Percentiles rank a stretch among this genome's conserved stretches.
These are phyloP conservation scores for Onygena corvina DNA, from an alignment of 2,329 filamentous ascomycete species.

Conservation along the genomic window DNA sequence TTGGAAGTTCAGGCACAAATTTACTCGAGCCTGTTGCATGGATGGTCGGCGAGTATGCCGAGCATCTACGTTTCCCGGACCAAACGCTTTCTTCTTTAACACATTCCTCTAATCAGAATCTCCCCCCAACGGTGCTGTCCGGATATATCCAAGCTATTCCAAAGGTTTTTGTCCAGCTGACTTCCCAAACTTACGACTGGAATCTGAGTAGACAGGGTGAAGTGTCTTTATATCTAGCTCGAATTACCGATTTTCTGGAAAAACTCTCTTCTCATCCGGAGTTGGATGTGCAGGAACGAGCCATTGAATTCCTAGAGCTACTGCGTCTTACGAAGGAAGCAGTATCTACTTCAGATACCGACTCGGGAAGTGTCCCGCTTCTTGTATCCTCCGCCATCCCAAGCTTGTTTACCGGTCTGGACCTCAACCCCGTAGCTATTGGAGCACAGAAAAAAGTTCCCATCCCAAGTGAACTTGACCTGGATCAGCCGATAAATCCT, in stretches of 20 bases:
- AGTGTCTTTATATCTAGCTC: constrained; percentile 64
- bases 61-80: constrained; percentile 57
- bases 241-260: constrained; percentile 72
- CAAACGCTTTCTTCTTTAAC: constrained; percentile 63
- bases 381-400: constrained; percentile 85
- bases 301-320: constrained; percentile 83
- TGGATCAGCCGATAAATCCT: constrained; percentile 70
- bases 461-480: constrained; percentile 58
- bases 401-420: constrained; percentile 70
- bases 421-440: constrained; percentile 78
- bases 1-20: constrained; percentile 43
- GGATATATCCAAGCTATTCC: constrained; percentile 72
- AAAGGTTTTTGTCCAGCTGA: constrained; percentile 68
- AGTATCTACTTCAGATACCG: constrained; percentile 23
- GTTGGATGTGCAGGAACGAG: constrained; percentile 87
- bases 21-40: constrained; percentile 68
- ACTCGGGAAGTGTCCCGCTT: constrained; percentile 53
- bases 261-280: constrained; percentile 67
- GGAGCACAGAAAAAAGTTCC: constrained; percentile 81
- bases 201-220: constrained; percentile 60
- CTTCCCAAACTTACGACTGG: constrained; percentile 58
- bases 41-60: constrained; percentile 78
- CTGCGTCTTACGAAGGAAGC: constrained; percentile 80
- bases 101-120: constrained; percentile 49
- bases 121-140: constrained; percentile 55